A percentile compares a stretch with the other conserved stretches of the same genome.
phyloP scores from a whole-genome alignment of 2,329 filamentous ascomycete genomes.

The Claviceps quebecensis region DNA sequence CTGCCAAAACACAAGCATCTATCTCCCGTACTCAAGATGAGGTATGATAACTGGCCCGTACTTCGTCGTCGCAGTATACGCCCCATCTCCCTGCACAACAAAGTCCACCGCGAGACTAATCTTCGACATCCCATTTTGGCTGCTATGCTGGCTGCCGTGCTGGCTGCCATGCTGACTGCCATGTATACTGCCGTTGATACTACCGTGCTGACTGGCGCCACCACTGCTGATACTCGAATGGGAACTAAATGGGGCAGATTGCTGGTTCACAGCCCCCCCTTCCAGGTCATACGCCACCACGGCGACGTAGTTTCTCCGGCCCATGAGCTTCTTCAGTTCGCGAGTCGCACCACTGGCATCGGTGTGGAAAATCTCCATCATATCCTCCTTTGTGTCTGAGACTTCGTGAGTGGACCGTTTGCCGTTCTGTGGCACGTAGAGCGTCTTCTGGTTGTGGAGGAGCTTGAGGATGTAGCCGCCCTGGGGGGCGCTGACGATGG shows the following conservation, averaged over 20 bases:
- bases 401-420: conserved; percentile 58
- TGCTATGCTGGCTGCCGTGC: background rate
- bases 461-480: conserved; percentile 79
- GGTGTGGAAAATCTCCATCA: conserved; percentile 98
- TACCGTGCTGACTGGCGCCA: background rate
- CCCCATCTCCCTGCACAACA: conserved; percentile 84
- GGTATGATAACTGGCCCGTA: conserved; percentile 95
- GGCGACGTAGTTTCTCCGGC: conserved; percentile 78
- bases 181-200: conserved; percentile 22
- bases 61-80: conserved; percentile 73
- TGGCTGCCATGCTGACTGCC: conserved; percentile 13
- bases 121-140: conserved; percentile 39
- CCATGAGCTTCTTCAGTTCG: conserved; percentile 88
- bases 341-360: conserved; percentile 74
- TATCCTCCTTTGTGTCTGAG: conserved; percentile 95
- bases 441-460: conserved; percentile 84
- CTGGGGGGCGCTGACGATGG: conserved; percentile 81
- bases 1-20: background rate
- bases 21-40: conserved; percentile 57
- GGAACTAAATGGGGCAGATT: background rate
- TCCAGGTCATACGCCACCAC: conserved; percentile 93
- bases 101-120: conserved; percentile 90
- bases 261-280: conserved; percentile 31
- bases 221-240: conserved; percentile 9
- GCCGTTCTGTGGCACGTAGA: conserved; percentile 85